Evolutionary conservation across 2,329 filamentous ascomycete species (phyloP).

Genomic region (Trichoderma lentiforme): DNA sequence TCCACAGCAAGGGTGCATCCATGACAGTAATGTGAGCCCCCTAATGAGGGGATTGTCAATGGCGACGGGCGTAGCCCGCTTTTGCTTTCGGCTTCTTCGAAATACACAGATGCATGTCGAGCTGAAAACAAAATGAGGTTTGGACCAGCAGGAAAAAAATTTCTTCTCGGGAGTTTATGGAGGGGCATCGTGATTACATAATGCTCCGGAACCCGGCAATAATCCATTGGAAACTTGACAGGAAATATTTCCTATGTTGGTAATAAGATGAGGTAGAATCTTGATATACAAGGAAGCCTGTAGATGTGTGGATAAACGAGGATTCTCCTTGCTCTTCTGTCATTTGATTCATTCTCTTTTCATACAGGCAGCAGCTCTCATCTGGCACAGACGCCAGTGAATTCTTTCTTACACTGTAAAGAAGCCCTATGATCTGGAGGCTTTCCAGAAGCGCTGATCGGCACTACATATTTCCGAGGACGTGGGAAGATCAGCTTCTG

Average conservation of each 20-base stretch:
- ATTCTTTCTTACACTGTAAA: background rate
- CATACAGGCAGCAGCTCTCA: background rate
- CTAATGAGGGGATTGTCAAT: background rate
- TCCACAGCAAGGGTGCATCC: background rate
- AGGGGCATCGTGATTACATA: conserved; percentile 10
- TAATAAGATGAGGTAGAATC: background rate
- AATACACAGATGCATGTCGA: background rate
- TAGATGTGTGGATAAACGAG: background rate
- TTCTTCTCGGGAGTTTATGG: background rate
- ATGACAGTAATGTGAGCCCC: background rate
- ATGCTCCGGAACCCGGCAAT: background rate
- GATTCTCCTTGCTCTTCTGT: background rate
- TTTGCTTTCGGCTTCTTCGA: background rate
- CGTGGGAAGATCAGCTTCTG: conserved; percentile 7
- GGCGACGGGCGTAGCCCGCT: background rate
- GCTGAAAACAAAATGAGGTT: conserved; percentile 9
- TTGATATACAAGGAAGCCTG: background rate
- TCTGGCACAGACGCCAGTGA: background rate
- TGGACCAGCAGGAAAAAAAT: background rate
- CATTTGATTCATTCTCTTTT: background rate
- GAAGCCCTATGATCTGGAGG: background rate
- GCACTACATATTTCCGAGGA: conserved; percentile 11
- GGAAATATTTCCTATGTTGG: background rate
- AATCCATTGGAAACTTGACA: background rate
- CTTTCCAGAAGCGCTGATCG: background rate